Base-by-base conservation (phyloP, 495 filamentous ascomycete species). In the Usnea hakonensis region DNA sequence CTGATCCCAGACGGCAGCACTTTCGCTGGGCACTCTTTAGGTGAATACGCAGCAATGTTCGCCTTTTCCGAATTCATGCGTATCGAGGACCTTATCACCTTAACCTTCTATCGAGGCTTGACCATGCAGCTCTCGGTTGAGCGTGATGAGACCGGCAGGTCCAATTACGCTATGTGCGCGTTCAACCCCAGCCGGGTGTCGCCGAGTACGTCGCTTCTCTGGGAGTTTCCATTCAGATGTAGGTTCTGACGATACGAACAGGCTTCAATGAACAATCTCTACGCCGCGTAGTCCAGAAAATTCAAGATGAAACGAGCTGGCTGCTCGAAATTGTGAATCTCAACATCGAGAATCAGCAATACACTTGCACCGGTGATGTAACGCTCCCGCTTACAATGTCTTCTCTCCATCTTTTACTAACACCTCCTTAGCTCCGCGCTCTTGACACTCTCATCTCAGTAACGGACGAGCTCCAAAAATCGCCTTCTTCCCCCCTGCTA, bases 21-120 rank as follows among this genome's bases (percentile, higher is more conserved):
- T 19, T 77, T 74, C 64, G 75, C 76, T 21, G 76, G 76, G 9
- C 76, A 78, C 53, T 78, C 76, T 2, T 68, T 78, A 2, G 76
- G 76, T 6, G 76, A 78, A 57, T 78, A 74, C 52, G 70, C 65
- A 1, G 75, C 74, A 13, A 64, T 78, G 11, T 68, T 67, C 13
- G 69, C 73, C 0, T 62, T 77, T n/a, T 67, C 65, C 11, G 58
- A 65, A 17, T 65, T 72, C 32, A 64, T 76, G 17, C 68, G 69
- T 0, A 57, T 73, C 16, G 67, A 72, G 14, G 58, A 62, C 3
- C 63, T 77, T 16, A 61, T 72, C 1, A 61, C 67, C 52, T 32
- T 77, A 21, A 68, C 70, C 10, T 79, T 79, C 57, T 78, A 76
- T 57, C 74, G 77, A 30, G 77, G 77, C 14, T 62, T 78, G 28